phyloP scores from a whole-genome alignment of 73 alveolate species.

The Paramecium biaurelia region DNA sequence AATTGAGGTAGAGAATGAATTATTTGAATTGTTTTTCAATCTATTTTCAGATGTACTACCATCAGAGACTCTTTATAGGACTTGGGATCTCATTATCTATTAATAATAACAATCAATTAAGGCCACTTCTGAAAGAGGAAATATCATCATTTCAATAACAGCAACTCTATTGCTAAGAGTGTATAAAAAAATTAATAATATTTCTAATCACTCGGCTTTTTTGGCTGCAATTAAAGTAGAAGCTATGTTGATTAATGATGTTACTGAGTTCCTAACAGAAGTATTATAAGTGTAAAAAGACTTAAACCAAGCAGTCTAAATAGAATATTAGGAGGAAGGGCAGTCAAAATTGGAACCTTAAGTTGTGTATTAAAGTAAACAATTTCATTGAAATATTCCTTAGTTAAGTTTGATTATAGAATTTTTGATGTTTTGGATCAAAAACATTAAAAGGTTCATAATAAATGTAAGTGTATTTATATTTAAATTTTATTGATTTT shows the following conservation, averaged over 20 bases:
- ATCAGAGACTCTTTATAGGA: constrained; percentile 16
- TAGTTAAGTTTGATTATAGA: background rate
- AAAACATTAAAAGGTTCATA: background rate
- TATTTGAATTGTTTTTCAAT: constrained; percentile 23
- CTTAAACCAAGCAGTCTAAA: background rate
- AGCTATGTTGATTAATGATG: background rate
- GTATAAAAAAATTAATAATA: background rate
- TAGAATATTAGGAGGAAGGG: constrained; percentile 24
- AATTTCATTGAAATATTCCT: background rate
- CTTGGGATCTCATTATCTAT: constrained; percentile 40
- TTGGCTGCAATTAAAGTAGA: background rate
- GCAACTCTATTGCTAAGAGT: background rate
- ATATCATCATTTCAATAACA: background rate
- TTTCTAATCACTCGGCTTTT: background rate
- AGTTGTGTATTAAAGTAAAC: background rate
- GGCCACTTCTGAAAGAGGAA: constrained; percentile 21
- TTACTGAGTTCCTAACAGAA: background rate
- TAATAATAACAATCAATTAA: background rate
- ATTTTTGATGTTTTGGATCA: background rate
- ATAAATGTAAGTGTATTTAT: background rate
- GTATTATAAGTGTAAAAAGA: background rate
- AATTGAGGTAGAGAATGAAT: background rate
- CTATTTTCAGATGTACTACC: constrained; percentile 17
- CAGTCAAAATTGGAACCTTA: background rate
- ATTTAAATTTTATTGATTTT: background rate